These are phyloP conservation scores for Trichoderma orchidacearum DNA, from an alignment of 495 filamentous ascomycete species.

Conservation along the genomic window DNA sequence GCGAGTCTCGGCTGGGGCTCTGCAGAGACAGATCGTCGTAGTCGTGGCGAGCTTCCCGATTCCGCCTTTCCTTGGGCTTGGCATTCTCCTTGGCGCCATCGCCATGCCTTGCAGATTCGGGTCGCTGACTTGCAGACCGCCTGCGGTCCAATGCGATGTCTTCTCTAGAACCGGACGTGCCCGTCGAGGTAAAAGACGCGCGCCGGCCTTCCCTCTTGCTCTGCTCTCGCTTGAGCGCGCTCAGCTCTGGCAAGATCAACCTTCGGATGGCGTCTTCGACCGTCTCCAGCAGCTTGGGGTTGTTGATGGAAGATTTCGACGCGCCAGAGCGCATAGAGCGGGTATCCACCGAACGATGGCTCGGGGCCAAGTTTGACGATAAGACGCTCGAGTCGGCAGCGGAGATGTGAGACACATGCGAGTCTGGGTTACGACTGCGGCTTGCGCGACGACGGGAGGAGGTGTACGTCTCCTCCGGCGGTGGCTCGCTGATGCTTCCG, in stretches of 20 bases:
- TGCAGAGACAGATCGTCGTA: constrained; percentile 37
- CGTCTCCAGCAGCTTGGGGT: constrained; percentile 85
- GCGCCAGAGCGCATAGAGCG: constrained; percentile 63
- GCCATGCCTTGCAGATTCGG: constrained; percentile 7
- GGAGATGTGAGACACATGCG: constrained; percentile 42
- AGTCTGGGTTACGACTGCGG: constrained; percentile 31
- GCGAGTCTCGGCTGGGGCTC: constrained; percentile 25
- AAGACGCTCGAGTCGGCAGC: constrained; percentile 59
- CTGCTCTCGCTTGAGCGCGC: constrained; percentile 80
- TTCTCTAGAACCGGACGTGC: constrained; percentile 45
- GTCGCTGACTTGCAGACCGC: constrained; percentile 16
- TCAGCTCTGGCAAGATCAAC: constrained; percentile 82
- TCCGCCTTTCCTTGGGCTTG: constrained; percentile 24
- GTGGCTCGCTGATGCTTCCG: constrained; percentile 50
- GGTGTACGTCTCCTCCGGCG: constrained; percentile 35
- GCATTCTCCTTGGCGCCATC: constrained; percentile 17
- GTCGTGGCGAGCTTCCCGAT: constrained; percentile 44
- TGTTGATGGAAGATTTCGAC: constrained; percentile 74
- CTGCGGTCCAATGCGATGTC: constrained; percentile 34
- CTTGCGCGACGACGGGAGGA: constrained; percentile 49
- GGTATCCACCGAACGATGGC: constrained; percentile 56
- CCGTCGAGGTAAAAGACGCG: constrained; percentile 46
- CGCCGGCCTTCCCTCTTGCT: constrained; percentile 44
- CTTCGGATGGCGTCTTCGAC: constrained; percentile 93
- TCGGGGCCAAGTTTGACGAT: constrained; percentile 57